Conservation (phyloP, 805 yeast species). For the Candida yuanshanica region DNA sequence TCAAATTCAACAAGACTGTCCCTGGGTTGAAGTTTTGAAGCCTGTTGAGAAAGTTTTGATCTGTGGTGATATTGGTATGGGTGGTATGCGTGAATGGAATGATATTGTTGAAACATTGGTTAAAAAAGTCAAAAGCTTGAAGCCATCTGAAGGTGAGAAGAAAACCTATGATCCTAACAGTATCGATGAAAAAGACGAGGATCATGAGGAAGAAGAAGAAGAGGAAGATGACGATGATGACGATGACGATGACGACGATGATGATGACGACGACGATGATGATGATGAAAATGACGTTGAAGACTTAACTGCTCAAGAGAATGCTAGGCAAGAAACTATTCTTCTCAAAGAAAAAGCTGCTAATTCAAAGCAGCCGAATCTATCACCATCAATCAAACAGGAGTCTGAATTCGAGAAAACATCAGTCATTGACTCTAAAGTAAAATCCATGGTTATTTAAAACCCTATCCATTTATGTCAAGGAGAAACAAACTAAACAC, state of each 20-base stretch:
- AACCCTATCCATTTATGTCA: too few species aligned
- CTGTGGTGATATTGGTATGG: constrained; percentile 89
- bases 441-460: not conserved
- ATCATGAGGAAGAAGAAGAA: constrained; percentile 4
- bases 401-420: not conserved
- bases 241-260: constrained; percentile 7
- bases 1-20: constrained; percentile 61
- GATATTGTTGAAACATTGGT: constrained; percentile 64
- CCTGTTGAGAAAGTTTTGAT: constrained; percentile 77
- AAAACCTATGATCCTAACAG: constrained; percentile 37
- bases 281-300: constrained; percentile 8
- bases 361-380: not conserved
- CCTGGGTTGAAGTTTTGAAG: constrained; percentile 65
- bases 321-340: not conserved
- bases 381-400: not conserved
- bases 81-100: constrained; percentile 87
- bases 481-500: too few species aligned
- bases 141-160: constrained; percentile 11
- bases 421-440: not conserved
- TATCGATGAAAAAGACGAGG: constrained; percentile 42
- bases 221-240: constrained; percentile 8
- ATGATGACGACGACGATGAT: constrained; percentile 9
- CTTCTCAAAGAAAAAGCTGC: not conserved
- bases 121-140: constrained; percentile 20
- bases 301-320: not conserved